A percentile compares a stretch with the other conserved stretches of the same genome.
phyloP scores from a whole-genome alignment of 1,139 yeast species.

The Geotrichum reessii region DNA sequence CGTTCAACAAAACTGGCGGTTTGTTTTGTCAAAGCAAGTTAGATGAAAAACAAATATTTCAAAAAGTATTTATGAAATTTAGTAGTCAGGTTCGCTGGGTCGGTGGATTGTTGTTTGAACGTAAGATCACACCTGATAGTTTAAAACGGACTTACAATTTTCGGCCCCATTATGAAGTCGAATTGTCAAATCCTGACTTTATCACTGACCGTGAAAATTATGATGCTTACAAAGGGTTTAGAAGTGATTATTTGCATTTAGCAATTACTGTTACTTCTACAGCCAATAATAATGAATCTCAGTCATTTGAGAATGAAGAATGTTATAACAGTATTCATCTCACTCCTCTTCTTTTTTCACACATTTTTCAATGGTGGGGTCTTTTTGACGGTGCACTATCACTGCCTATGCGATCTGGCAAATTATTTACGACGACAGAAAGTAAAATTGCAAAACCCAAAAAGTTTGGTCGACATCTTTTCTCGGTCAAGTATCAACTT shows the following conservation, averaged over 20 bases:
- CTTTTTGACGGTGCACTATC: constrained; percentile 65
- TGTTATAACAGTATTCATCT: constrained; percentile 64
- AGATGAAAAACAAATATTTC: constrained; percentile 28
- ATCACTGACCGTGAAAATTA: constrained; percentile 44
- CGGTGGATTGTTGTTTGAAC: constrained; percentile 46
- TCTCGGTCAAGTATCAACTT: constrained; percentile 74
- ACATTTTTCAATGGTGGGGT: constrained; percentile 81
- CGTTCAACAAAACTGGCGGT: constrained; percentile 22
- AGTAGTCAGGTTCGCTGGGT: constrained; percentile 47
- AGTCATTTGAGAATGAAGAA: not conserved
- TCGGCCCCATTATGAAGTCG: constrained; percentile 65
- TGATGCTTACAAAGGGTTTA: constrained; percentile 73
- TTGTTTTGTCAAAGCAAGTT: constrained; percentile 24
- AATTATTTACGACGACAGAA: constrained; percentile 44
- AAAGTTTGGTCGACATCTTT: constrained; percentile 72
- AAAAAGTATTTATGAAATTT: constrained; percentile 51
- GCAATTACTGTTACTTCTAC: constrained; percentile 62
- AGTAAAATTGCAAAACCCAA: constrained; percentile 36
- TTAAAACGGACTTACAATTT: constrained; percentile 46
- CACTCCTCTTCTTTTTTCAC: constrained; percentile 60
- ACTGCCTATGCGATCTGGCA: constrained; percentile 70
- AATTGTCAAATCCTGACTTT: constrained; percentile 57
- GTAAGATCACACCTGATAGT: constrained; percentile 29
- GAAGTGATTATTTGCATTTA: constrained; percentile 75
- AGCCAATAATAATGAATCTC: constrained; percentile 13